These are phyloP conservation scores for Termitomyces sp. DNA, from an alignment of 768 basidiomycete genomes.

Conservation along the genomic window DNA sequence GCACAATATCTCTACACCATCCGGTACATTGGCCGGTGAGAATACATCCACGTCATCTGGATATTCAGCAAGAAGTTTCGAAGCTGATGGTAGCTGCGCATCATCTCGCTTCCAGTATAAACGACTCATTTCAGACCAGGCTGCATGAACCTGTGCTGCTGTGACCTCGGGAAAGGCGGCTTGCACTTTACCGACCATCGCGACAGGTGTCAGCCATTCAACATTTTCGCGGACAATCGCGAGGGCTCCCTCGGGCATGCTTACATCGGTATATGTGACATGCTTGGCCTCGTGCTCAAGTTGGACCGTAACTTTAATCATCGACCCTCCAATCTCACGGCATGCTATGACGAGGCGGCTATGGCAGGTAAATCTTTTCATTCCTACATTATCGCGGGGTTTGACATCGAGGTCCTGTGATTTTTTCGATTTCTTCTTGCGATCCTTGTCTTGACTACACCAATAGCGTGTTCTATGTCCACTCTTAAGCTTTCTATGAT, in stretches of 20 bases:
- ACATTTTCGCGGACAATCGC: neutral
- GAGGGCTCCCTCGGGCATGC: neutral
- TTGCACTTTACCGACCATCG: neutral
- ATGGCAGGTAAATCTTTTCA: neutral
- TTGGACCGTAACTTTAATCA: neutral
- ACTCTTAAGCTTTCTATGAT: neutral
- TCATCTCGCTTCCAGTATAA: too few species aligned
- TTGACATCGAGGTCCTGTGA: neutral
- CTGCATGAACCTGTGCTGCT: neutral
- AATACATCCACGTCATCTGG: slow-evolving; percentile 24
- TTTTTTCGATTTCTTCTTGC: neutral
- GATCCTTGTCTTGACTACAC: neutral
- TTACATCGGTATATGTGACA: neutral
- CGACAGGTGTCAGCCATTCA: neutral
- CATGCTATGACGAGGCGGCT: neutral
- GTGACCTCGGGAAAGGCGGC: neutral
- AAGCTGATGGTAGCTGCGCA: slow-evolving; percentile 16
- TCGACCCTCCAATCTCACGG: neutral
- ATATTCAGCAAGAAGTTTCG: slow-evolving; percentile 21
- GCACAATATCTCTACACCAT: too few species aligned
- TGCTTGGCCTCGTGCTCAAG: neutral
- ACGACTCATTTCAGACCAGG: too few species aligned
- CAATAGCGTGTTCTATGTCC: neutral
- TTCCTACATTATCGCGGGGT: neutral
- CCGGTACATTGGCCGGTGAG: neutral